These are phyloP conservation scores for Spinellus fusiger DNA, from an alignment of 192 early-diverging fungal species.

Conservation along the genomic window DNA sequence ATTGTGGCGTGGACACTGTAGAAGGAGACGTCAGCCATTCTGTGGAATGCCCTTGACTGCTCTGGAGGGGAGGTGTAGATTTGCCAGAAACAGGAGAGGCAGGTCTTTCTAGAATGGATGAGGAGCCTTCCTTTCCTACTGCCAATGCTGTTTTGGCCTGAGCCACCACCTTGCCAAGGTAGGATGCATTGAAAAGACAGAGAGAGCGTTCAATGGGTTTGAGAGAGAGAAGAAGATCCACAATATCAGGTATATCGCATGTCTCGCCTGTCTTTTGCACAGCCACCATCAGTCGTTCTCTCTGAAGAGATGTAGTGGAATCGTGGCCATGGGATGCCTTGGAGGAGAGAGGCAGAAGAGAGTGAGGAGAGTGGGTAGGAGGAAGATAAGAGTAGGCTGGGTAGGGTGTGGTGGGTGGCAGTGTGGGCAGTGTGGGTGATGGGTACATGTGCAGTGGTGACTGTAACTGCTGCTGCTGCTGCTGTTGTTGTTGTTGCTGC, in stretches of 20 bases:
- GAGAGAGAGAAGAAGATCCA: constrained; percentile 29
- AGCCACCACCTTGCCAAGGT: constrained; percentile 17
- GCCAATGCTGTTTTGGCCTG: constrained; percentile 26
- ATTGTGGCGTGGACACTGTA: neutral
- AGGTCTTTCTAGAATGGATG: neutral
- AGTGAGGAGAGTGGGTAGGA: neutral
- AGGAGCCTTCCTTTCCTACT: constrained; percentile 3
- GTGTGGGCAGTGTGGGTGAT: constrained; percentile 4
- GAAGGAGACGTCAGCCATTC: neutral
- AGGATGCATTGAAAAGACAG: constrained; percentile 30
- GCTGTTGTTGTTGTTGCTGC: neutral
- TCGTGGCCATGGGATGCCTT: neutral
- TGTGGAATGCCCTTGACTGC: neutral
- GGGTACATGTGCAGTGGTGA: neutral
- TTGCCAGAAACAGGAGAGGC: neutral
- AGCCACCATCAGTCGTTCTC: constrained; percentile 11
- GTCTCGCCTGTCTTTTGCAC: constrained; percentile 3
- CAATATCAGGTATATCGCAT: constrained; percentile 18
- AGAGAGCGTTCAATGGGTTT: constrained; percentile 19
- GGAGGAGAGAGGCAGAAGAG: neutral
- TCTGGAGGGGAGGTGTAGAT: neutral
- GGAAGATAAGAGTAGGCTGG: neutral
- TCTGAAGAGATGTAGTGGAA: constrained; percentile 4
- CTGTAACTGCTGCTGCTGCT: neutral
- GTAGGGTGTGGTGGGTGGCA: neutral